Evolutionary conservation across 768 basidiomycete genomes (phyloP).

Genomic region (Boletus rufocinnamomeus): DNA sequence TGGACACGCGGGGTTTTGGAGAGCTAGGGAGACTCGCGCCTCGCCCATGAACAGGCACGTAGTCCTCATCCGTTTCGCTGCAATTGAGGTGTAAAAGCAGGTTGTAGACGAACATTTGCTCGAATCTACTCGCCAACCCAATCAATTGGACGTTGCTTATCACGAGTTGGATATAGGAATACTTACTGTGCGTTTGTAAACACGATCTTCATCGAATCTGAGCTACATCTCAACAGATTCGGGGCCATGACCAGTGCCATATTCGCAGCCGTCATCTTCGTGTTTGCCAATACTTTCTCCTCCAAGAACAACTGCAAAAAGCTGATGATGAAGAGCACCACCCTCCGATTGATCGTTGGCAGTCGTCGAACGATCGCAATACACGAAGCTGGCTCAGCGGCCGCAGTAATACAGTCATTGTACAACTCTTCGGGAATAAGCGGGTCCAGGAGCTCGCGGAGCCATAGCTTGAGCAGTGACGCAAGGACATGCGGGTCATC

Average conservation of each 20-base stretch:
- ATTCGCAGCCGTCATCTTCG: slow-evolving; percentile 91
- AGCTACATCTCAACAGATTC: slow-evolving; percentile 83
- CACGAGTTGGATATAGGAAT: neutral
- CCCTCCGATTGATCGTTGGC: slow-evolving; percentile 84
- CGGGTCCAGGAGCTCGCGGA: slow-evolving; percentile 91
- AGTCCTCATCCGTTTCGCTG: slow-evolving; percentile 71
- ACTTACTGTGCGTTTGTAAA: slow-evolving; percentile 91
- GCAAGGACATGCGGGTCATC: slow-evolving; percentile 91
- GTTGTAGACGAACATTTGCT: slow-evolving; percentile 87
- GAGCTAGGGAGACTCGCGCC: slow-evolving; percentile 59
- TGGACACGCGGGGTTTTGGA: slow-evolving; percentile 48
- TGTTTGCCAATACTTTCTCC: slow-evolving; percentile 66
- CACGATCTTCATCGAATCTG: slow-evolving; percentile 84
- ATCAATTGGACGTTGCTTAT: slow-evolving; percentile 12
- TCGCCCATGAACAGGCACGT: slow-evolving; percentile 76
- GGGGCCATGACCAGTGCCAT: slow-evolving; percentile 91
- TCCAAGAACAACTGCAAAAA: slow-evolving; percentile 89
- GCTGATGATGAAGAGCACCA: slow-evolving; percentile 85
- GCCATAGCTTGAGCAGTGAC: slow-evolving; percentile 90
- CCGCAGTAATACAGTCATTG: slow-evolving; percentile 79
- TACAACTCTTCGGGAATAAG: slow-evolving; percentile 89
- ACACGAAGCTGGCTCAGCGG: slow-evolving; percentile 67
- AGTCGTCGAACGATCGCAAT: slow-evolving; percentile 74
- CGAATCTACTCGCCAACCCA: slow-evolving; percentile 55
- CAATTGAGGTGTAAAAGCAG: slow-evolving; percentile 80